Base-by-base conservation (phyloP, 495 filamentous ascomycete species). In the Talaromyces thailandensis region DNA sequence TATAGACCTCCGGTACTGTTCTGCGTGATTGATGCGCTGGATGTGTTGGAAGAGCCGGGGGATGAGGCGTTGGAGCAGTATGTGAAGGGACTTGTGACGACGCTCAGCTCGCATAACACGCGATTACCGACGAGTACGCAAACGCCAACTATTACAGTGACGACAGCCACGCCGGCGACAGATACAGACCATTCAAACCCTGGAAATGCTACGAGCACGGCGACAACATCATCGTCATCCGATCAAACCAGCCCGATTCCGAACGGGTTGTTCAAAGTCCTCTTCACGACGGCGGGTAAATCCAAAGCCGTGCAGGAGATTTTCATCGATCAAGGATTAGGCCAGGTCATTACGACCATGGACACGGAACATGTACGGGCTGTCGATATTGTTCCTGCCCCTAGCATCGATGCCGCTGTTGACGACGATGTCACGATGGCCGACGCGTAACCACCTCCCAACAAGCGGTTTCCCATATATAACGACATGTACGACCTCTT, bases 1-100 rank as follows among this genome's bases (percentile, higher is more conserved):
- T 76, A 72, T 28, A 68, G 71, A 18, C 77, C 77, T 21, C 77
- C 77, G 4, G 68, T 80, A n/a, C 58, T 80, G 23, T 66, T 80
- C 16, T 76, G 71, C 48, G 67, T 79, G 32, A 73, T 80, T 43
- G 74, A 80, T 56, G 76, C 75, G 1, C 64, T 80, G 29, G 75
- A 80, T 61, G 62, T 63, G 16, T 68, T 80, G 28, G 69, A 77
- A 32, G 69, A 77, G 52, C 31, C 67, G 0, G 35, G 2, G 29
- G 55, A 57, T 9, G 26, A 57, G 7, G 6, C 14, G 4, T 77
- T 76, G 1, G 71, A 77, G 51, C 61, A 60, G 11, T 65, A 73
- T 23, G 64, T 80, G 16, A 73, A 71, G 26, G 72, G 74, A 2
- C 61, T 80, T 11, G 65, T 80, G 26, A 68, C 73, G 21, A 68